Conservation (phyloP, 2,329 filamentous ascomycete species). For the Ophiostoma angusticollis region DNA sequence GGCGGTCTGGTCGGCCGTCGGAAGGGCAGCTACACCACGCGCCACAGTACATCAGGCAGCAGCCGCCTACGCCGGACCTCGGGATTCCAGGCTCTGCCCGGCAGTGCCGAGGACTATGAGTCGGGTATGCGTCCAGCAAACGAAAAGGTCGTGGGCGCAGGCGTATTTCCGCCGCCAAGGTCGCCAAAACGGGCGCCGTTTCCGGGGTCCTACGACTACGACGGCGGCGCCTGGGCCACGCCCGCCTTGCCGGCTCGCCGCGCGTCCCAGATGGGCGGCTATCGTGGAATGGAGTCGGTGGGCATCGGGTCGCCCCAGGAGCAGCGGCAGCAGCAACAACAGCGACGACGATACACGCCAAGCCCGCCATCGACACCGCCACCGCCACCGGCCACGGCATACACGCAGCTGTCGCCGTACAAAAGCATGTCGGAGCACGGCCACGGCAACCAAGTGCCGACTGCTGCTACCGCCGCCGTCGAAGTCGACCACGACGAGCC, state of each 20-base stretch:
- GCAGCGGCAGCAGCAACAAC: not conserved
- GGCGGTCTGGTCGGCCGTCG: not conserved
- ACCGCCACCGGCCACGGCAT: not conserved
- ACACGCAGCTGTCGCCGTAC: slow-evolving; percentile 11
- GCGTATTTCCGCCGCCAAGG: slow-evolving; percentile 4
- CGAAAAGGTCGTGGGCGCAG: slow-evolving; percentile 4
- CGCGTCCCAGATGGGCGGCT: slow-evolving; percentile 2
- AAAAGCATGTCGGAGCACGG: slow-evolving; percentile 12
- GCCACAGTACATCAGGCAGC: not conserved
- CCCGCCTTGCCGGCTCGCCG: slow-evolving; percentile 4
- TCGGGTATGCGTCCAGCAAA: slow-evolving; percentile 13
- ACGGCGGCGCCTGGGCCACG: slow-evolving; percentile 1
- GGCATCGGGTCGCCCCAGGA: not conserved
- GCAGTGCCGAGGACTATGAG: slow-evolving; percentile 22
- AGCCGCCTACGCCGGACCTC: slow-evolving; percentile 17
- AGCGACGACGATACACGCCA: not conserved
- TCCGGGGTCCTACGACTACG: not conserved
- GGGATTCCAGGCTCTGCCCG: slow-evolving; percentile 27
- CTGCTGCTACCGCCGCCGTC: slow-evolving; percentile 17
- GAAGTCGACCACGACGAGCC: slow-evolving; percentile 10
- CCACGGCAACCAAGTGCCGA: slow-evolving; percentile 17
- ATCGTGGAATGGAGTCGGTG: not conserved
- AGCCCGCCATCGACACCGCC: not conserved
- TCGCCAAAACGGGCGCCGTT: slow-evolving; percentile 12
- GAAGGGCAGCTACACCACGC: not conserved